phyloP scores from a whole-genome alignment of 2,329 filamentous ascomycete species.

The Coleophoma cylindrospora region DNA sequence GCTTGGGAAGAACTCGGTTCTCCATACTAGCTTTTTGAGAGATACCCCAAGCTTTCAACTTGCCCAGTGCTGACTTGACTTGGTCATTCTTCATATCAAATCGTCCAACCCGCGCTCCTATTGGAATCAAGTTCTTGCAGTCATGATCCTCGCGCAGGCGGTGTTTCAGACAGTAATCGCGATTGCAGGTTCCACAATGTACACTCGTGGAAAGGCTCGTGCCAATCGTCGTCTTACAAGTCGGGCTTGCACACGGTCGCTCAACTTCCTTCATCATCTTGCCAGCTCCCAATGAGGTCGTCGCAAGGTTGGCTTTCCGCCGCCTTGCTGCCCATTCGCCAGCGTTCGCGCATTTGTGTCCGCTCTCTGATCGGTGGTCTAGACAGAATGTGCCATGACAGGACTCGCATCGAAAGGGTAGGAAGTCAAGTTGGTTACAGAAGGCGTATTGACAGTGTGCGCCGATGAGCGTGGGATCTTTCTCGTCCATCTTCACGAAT shows the following conservation, averaged over 20 bases:
- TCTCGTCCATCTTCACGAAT: constrained; percentile 69
- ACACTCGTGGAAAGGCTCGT: constrained; percentile 62
- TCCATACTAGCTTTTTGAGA: constrained; percentile 57
- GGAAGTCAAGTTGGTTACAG: constrained; percentile 93
- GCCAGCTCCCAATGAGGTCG: constrained; percentile 47
- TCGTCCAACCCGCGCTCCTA: constrained; percentile 44
- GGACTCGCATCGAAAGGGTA: constrained; percentile 90
- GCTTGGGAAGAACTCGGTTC: constrained; percentile 51
- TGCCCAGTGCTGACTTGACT: constrained; percentile 69
- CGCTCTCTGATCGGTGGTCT: constrained; percentile 82
- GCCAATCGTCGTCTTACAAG: constrained; percentile 67
- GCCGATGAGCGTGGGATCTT: constrained; percentile 81
- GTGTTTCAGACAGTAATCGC: constrained; percentile 74
- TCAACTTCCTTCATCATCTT: constrained; percentile 51
- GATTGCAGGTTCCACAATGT: constrained; percentile 66
- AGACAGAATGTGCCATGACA: constrained; percentile 84
- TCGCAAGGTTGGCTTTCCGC: constrained; percentile 48
- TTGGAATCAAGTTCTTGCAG: constrained; percentile 68
- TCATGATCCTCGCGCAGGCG: constrained; percentile 76
- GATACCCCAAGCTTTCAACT: constrained; percentile 74
- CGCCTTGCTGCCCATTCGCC: constrained; percentile 59
- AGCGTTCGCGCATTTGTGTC: constrained; percentile 63
- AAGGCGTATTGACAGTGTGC: constrained; percentile 86
- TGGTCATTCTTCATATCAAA: constrained; percentile 50
- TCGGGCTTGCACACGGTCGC: constrained; percentile 61